Conservation (phyloP, 2,329 filamentous ascomycete genomes). For the Colletotrichum aenigma region DNA sequence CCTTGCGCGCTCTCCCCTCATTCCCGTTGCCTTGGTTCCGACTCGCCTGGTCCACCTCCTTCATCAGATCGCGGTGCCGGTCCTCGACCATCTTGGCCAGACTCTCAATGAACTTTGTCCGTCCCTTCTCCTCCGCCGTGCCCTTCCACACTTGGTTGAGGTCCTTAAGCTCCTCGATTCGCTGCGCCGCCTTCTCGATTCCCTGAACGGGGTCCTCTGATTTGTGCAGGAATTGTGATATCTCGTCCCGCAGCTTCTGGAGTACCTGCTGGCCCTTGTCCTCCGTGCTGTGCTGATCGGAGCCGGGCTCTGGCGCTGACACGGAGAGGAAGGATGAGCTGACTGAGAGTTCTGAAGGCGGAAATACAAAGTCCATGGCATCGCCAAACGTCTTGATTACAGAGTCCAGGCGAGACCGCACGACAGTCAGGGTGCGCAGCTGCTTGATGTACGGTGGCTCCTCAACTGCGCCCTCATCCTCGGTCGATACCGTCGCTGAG, state of each 20-base stretch:
- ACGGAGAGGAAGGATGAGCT: slow-evolving; percentile 88
- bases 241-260: slow-evolving; percentile 71
- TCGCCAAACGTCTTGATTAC: slow-evolving; percentile 93
- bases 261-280: slow-evolving; percentile 87
- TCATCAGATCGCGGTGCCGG: slow-evolving; percentile 56
- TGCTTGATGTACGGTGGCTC: slow-evolving; percentile 76
- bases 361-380: slow-evolving; percentile 93
- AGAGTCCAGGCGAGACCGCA: slow-evolving; percentile 82
- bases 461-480: slow-evolving; percentile 17
- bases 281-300: slow-evolving; percentile 70
- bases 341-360: slow-evolving; percentile 84
- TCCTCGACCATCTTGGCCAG: slow-evolving; percentile 86
- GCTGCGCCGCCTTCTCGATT: slow-evolving; percentile 72
- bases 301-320: slow-evolving; percentile 76
- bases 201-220: slow-evolving; percentile 66
- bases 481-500: slow-evolving; percentile 14
- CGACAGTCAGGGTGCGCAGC: slow-evolving; percentile 80
- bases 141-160: slow-evolving; percentile 88
- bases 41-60: slow-evolving; percentile 52
- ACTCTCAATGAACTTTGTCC: slow-evolving; percentile 80
- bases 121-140: slow-evolving; percentile 91
- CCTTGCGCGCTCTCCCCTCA: slow-evolving; percentile 37
- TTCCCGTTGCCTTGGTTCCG: slow-evolving; percentile 37
- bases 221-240: slow-evolving; percentile 67
- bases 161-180: slow-evolving; percentile 79